Evolutionary conservation across 1,139 yeast genomes (phyloP), one percentile per base, ranked within the genome.

Genomic region (Lizanozyma gosingica): DNA sequence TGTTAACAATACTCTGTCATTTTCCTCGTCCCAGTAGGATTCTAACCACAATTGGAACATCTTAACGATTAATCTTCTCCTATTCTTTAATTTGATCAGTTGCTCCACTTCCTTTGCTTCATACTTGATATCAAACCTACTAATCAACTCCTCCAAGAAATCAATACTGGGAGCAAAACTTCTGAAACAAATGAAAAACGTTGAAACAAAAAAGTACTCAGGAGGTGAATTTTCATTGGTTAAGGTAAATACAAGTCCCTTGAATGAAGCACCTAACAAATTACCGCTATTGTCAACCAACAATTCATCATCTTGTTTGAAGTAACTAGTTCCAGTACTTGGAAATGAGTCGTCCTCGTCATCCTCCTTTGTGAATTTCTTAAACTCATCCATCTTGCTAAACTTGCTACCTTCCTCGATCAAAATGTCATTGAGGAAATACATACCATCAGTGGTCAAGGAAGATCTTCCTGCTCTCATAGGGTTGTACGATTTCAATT

Each of bases 11-110:
- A 61, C 64, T 45, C 73, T 75, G 54, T 87, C 96, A 14, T 64
- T 52, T 32, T 73, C 70, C 41, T 71, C 76, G 49, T 78, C 76
- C 96, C 96, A 90, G 55, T 83, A 87, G 40, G 92, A 81, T 58
- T 86, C 94, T 59, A 88, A 62, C 97, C 97, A 90, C 39, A 79
- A 65, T 53, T 78, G 83, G 52, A 87, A 78, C 59, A 83, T 67
- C 49, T 74, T 77, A 47, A 81, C 78, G 35, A 86, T 78, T 41
- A 82, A 62, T 45, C 79, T 74, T 52, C 94, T 67, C 55, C 94
- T 71, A 48, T 73, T 78, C 51, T 80, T 78, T 40, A 82, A 52
- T 43, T 72, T 68, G 29, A 22, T 22, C 29, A 22, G 29, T 11
- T 22, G 29, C 29, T 22, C 29, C 16, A 78, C 64, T 46, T 77